Conservation (phyloP, 345 rosid genomes). For the Firmiana major region DNA sequence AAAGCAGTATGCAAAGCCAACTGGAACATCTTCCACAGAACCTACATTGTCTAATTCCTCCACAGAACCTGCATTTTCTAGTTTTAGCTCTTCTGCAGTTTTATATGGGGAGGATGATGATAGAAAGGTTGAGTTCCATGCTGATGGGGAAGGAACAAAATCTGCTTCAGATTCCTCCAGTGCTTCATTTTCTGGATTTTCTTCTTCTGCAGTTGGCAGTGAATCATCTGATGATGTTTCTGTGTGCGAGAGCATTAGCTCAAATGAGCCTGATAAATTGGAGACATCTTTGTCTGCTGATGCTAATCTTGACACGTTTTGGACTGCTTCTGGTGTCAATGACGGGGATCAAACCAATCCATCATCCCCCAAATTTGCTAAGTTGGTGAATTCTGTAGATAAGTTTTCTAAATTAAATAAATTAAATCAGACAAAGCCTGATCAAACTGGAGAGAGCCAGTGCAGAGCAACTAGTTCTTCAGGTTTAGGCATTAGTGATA, state of each 20-base stretch:
- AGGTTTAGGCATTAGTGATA: conserved; percentile 17
- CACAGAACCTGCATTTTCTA: conserved; percentile 26
- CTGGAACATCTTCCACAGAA: conserved; percentile 28
- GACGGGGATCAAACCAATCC: conserved; percentile 40
- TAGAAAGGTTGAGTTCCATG: conserved; percentile 36
- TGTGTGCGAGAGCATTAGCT: conserved; percentile 53
- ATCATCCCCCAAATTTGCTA: conserved; percentile 65
- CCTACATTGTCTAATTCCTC: conserved; percentile 23
- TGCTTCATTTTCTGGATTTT: conserved; percentile 74
- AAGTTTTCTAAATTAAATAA: conserved; percentile 29
- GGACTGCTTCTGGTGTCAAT: conserved; percentile 28
- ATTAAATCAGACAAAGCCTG: conserved; percentile 30
- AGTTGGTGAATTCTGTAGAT: conserved; percentile 59
- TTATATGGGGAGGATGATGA: conserved; percentile 30
- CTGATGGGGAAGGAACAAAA: conserved; percentile 41
- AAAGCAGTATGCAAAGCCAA: conserved; percentile 28
- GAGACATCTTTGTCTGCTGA: conserved; percentile 37
- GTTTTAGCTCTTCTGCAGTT: conserved; percentile 33
- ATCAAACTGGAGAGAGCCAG: conserved; percentile 25
- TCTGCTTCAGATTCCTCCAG: conserved; percentile 51
- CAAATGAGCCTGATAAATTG: conserved; percentile 54
- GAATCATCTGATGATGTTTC: conserved; percentile 78
- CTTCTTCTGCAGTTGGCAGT: conserved; percentile 42
- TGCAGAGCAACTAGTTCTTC: conserved; percentile 27
- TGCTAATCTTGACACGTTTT: conserved; percentile 32